Evolutionary conservation across 331 rosid species (phyloP), one percentile per base, ranked within the genome.

Genomic region (Telfairia occidentalis): DNA sequence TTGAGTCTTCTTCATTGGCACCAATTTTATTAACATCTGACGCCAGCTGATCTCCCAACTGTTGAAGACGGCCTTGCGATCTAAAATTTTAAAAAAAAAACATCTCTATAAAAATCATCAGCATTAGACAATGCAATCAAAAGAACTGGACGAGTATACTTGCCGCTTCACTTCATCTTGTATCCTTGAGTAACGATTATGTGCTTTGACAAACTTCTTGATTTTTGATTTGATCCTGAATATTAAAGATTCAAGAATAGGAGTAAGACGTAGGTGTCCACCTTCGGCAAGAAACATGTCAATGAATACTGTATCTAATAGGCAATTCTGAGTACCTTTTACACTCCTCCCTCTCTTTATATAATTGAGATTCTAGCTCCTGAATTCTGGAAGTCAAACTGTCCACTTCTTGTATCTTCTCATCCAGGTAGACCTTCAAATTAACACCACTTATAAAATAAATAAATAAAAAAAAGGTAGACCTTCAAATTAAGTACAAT

Each of bases 351-450:
- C 86, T 85, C 89, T 91, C 98, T 69, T 65, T 65, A 80, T 57
- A 73, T 72, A 95, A 76, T 64, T 91, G 97, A 83, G 89, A 84
- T 78, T 90, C 89, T 73, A 95, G 97, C 86, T 95, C 98, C 86
- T 87, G 86, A 82, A 90, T 90, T 81, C 90, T 88, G 61, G 97
- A 95, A 80, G 90, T 86, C 58, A 95, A 95, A 85, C 81, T 87
- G 54, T 86, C 97, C 54, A 78, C 89, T 85, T 95, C 98, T 85
- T 87, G 96, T 78, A 58, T 83, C 83, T 82, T 90, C 88, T 92
- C 96, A 46, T 89, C 96, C 75, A 88, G 76, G 80, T 23, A 49
- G 73, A 75, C 87, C 98, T 94, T 82, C 15, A 61, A 65, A n/a
- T n/a, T n/a, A n/a, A n/a, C n/a, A n/a, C n/a, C n/a, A n/a, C n/a